phyloP scores from a whole-genome alignment of 108 stramenopile genomes.

The Conticribra weissflogii region DNA sequence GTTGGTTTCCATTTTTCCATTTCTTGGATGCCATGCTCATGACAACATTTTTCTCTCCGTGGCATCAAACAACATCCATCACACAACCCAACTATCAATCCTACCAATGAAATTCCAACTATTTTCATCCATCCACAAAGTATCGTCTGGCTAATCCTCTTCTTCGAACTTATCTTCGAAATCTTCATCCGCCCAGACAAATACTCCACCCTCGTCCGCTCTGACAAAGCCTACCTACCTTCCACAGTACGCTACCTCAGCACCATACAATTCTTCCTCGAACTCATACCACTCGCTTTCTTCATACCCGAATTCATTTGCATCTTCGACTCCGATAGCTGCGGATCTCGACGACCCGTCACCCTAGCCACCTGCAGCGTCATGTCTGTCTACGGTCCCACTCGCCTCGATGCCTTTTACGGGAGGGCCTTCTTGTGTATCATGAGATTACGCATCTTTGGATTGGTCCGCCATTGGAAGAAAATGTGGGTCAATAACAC shows the following conservation, averaged over 20 bases:
- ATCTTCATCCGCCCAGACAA: slow-evolving; percentile 68
- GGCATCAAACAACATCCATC: too few species aligned
- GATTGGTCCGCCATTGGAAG: slow-evolving; percentile 82
- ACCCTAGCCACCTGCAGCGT: slow-evolving; percentile 29
- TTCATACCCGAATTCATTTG: slow-evolving; percentile 76
- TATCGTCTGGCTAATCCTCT: slow-evolving; percentile 67
- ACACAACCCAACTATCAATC: too few species aligned
- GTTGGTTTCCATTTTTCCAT: too few species aligned
- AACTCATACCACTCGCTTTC: slow-evolving; percentile 66
- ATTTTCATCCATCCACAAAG: too few species aligned
- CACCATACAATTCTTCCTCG: slow-evolving; percentile 66
- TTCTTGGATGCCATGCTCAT: too few species aligned
- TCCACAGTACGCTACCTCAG: slow-evolving; percentile 70
- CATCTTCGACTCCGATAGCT: slow-evolving; percentile 39
- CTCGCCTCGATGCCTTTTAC: slow-evolving; percentile 40
- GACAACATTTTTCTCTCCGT: too few species aligned
- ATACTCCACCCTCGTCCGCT: slow-evolving; percentile 59
- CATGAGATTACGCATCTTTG: slow-evolving; percentile 71
- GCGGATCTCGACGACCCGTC: slow-evolving; percentile 22
- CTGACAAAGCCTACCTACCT: slow-evolving; percentile 78
- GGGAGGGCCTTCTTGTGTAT: slow-evolving; percentile 56
- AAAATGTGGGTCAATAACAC: slow-evolving; percentile 76
- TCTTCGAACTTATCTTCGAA: slow-evolving; percentile 78
- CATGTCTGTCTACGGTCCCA: slow-evolving; percentile 43
- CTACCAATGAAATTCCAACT: too few species aligned